These are phyloP conservation scores for Orbilia brochopaga DNA, from an alignment of 2,329 filamentous ascomycete genomes.

Conservation along the genomic window DNA sequence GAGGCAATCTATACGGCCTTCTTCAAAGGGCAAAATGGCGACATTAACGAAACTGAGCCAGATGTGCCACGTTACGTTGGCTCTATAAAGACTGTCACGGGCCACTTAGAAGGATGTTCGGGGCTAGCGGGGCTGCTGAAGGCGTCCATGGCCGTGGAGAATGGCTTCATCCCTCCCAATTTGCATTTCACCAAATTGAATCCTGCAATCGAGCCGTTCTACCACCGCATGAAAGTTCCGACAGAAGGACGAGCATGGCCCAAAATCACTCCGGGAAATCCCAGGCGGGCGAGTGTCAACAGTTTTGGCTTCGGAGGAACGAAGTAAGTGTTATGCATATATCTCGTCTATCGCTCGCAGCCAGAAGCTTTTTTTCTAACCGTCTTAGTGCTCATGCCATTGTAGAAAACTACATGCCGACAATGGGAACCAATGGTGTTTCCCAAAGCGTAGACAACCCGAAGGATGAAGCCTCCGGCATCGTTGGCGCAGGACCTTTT, in stretches of 20 bases:
- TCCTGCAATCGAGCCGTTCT: neutral
- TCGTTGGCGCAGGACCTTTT: too few relatives aligned
- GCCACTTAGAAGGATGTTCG: conserved; percentile 61
- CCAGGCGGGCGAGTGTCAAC: conserved; percentile 51
- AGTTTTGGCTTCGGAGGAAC: conserved; percentile 55
- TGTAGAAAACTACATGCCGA: neutral
- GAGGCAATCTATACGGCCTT: conserved; percentile 16
- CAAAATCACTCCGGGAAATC: conserved; percentile 13
- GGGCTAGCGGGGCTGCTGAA: conserved; percentile 24
- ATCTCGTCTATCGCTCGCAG: too few relatives aligned
- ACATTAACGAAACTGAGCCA: conserved; percentile 14
- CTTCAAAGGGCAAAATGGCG: neutral
- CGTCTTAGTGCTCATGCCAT: conserved; percentile 6
- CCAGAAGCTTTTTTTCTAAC: too few relatives aligned
- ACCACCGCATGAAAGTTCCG: neutral
- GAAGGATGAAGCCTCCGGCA: too few relatives aligned
- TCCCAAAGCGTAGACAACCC: neutral
- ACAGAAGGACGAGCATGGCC: neutral
- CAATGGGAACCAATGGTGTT: neutral
- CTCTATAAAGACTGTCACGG: conserved; percentile 65
- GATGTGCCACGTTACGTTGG: conserved; percentile 61
- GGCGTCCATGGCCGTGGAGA: conserved; percentile 20
- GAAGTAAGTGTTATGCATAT: neutral
- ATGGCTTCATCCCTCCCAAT: conserved; percentile 28
- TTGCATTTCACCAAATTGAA: conserved; percentile 20